Percentiles rank a stretch among this genome's conserved stretches.
Evolutionary conservation across 2,329 filamentous ascomycete species (phyloP).

Genomic region (Tolypocladium tundrense): DNA sequence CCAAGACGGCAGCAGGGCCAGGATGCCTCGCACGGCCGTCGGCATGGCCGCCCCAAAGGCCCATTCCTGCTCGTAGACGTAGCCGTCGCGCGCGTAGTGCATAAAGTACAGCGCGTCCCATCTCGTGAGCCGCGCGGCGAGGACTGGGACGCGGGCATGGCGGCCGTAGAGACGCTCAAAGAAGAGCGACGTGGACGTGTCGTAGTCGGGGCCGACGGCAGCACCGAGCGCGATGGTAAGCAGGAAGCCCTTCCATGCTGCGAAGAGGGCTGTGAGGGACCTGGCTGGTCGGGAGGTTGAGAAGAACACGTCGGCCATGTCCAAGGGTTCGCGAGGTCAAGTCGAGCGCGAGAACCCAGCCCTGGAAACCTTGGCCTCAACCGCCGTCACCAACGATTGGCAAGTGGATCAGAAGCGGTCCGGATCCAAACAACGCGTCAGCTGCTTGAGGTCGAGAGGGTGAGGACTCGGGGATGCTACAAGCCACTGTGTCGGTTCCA

Average conservation of each 20-base stretch:
- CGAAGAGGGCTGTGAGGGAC: slow-evolving; percentile 32
- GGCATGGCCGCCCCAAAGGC: slow-evolving; percentile 55
- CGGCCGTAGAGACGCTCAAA: slow-evolving; percentile 22
- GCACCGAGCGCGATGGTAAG: slow-evolving; percentile 47
- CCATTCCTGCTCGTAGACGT: slow-evolving; percentile 76
- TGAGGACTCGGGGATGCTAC: background rate
- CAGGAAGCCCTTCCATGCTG: slow-evolving; percentile 57
- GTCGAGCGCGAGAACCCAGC: background rate
- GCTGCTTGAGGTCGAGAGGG: background rate
- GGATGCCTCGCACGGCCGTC: slow-evolving; percentile 25
- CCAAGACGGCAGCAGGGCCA: slow-evolving; percentile 15
- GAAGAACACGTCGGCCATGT: background rate
- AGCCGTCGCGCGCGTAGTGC: slow-evolving; percentile 50
- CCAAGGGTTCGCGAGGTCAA: background rate
- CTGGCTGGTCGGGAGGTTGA: slow-evolving; percentile 9
- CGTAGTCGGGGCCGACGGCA: slow-evolving; percentile 53
- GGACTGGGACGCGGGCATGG: slow-evolving; percentile 28
- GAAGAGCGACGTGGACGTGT: slow-evolving; percentile 59
- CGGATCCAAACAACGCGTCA: background rate
- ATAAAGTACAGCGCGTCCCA: slow-evolving; percentile 80
- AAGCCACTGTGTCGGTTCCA: background rate
- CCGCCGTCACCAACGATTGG: background rate
- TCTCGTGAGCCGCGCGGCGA: slow-evolving; percentile 52
- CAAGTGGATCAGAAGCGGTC: background rate
- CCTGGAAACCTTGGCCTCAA: background rate